Percentiles rank a stretch among this genome's conserved stretches.
These are phyloP conservation scores for Tolypocladium nubicola DNA, from an alignment of 2,329 filamentous ascomycete species.

Conservation along the genomic window DNA sequence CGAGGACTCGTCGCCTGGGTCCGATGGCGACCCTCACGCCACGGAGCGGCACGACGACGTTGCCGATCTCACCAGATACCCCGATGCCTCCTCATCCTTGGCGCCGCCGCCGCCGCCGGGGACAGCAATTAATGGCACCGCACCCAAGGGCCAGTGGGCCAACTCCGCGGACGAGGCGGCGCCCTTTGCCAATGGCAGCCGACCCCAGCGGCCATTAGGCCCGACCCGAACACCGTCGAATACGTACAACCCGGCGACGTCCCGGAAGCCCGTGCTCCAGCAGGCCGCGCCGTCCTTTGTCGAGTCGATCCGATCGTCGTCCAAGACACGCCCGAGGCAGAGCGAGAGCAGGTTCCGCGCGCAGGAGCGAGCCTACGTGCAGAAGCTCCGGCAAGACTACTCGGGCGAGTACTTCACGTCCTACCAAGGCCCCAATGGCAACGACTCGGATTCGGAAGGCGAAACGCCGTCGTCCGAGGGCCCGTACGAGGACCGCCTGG, in stretches of 20 bases:
- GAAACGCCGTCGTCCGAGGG: conserved; percentile 81
- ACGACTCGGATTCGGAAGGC: conserved; percentile 81
- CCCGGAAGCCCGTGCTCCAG: conserved; percentile 34
- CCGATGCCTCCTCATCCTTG: conserved; percentile 27
- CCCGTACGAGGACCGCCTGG: conserved; percentile 76
- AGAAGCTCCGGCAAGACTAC: conserved; percentile 72
- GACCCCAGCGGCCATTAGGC: conserved; percentile 56
- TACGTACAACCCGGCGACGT: conserved; percentile 64
- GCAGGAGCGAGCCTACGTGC: conserved; percentile 88
- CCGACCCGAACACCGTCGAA: conserved; percentile 66
- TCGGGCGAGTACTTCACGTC: conserved; percentile 59
- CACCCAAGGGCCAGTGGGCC: conserved; percentile 28
- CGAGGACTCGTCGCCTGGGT: conserved; percentile 14
- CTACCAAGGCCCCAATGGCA: conserved; percentile 47
- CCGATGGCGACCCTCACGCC: conserved; percentile 29
- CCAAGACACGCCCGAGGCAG: conserved; percentile 39
- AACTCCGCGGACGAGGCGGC: conserved; percentile 15
- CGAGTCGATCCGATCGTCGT: conserved; percentile 36
- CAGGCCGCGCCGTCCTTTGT: conserved; percentile 25
- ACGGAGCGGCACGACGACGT: conserved; percentile 40
- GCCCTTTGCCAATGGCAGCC: conserved; percentile 21
- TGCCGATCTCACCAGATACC: conserved; percentile 31
- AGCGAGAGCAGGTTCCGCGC: conserved; percentile 36
- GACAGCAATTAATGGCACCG: conserved; percentile 28
- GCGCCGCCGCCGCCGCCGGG: conserved; percentile 30